Conservation (phyloP, 2,329 filamentous ascomycete species). For the Diaporthe ampelina region DNA sequence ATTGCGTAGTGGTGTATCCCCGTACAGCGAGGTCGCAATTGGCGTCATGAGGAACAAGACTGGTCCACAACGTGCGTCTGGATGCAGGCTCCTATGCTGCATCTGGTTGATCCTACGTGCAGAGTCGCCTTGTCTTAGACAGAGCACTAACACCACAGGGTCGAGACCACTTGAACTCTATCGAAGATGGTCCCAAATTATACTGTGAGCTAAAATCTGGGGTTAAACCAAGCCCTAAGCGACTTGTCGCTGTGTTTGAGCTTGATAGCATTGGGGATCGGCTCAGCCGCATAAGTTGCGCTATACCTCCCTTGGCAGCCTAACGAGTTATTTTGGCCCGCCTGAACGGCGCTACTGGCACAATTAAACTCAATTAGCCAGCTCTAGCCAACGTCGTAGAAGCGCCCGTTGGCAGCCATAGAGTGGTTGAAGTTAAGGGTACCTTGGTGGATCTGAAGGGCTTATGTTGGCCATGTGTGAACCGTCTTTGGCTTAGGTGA, state of each 20-base stretch:
- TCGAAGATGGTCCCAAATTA: not conserved
- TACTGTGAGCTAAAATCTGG: no score
- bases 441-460: no score
- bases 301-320: not conserved
- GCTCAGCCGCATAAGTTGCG: not conserved
- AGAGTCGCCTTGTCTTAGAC: not conserved
- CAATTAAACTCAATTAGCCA: not conserved
- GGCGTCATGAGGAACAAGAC: no score
- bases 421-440: not conserved
- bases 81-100: not conserved
- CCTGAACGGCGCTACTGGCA: not conserved
- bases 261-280: not conserved
- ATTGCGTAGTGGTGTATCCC: not conserved
- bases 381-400: not conserved
- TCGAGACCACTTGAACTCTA: not conserved
- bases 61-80: no score
- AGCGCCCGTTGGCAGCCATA: not conserved
- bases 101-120: not conserved
- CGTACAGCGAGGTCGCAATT: not conserved
- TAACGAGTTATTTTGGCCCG: not conserved
- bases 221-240: not conserved
- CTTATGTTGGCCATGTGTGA: not conserved
- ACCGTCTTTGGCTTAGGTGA: not conserved
- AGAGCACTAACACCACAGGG: no score
- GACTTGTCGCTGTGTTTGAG: not conserved